phyloP scores from a whole-genome alignment of 2,329 filamentous ascomycete genomes.

The Scytalidium sp. region DNA sequence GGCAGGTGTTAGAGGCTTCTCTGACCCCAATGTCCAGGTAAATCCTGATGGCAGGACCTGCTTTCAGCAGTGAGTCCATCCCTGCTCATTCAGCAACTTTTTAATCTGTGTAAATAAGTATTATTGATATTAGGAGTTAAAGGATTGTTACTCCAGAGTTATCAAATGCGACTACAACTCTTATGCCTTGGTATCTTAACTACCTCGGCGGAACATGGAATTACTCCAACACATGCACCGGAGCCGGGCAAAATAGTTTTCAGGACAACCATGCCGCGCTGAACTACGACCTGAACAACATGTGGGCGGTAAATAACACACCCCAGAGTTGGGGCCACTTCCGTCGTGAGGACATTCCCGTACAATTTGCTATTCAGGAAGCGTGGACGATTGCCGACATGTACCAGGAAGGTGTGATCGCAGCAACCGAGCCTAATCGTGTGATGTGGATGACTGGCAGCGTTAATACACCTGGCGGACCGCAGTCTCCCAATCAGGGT shows the following conservation, averaged over 20 bases:
- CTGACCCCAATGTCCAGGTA: conserved; percentile 50
- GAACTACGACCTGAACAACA: conserved; percentile 47
- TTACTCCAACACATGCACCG: conserved; percentile 51
- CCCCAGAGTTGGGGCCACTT: conserved; percentile 49
- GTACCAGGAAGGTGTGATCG: conserved; percentile 46
- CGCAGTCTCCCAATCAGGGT: conserved; percentile 33
- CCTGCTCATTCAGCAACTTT: not conserved
- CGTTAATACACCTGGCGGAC: conserved; percentile 38
- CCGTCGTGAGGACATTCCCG: conserved; percentile 45
- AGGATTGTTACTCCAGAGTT: conserved; percentile 35
- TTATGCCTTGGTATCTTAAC: conserved; percentile 53
- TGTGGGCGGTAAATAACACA: conserved; percentile 50
- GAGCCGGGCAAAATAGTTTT: conserved; percentile 47
- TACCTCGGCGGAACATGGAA: conserved; percentile 46
- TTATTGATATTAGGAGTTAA: not conserved
- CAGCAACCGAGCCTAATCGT: conserved; percentile 39
- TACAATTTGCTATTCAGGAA: conserved; percentile 51
- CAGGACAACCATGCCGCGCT: conserved; percentile 45
- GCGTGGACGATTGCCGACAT: conserved; percentile 52
- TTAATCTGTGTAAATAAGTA: not conserved
- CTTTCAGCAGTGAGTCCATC: conserved; percentile 42
- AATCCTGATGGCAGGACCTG: conserved; percentile 41
- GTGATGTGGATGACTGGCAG: conserved; percentile 41
- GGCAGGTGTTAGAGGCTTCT: conserved; percentile 51
- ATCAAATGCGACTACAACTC: conserved; percentile 35